Conservation (phyloP, 2,329 filamentous ascomycete species). For the Didymella sp. region DNA sequence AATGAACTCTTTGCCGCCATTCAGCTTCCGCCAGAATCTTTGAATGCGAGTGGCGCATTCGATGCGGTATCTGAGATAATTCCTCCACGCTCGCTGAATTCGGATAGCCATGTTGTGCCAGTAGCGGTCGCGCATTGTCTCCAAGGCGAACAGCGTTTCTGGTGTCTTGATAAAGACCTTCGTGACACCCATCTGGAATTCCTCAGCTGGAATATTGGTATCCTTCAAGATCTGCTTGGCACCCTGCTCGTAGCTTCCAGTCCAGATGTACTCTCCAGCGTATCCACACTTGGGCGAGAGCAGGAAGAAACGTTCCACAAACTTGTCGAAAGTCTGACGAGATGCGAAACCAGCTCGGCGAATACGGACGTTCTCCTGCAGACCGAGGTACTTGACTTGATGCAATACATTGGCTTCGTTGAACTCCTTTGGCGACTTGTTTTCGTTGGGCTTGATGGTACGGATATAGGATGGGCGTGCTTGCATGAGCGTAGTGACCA, state of each 20-base stretch:
- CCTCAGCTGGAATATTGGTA: slow-evolving; percentile 91
- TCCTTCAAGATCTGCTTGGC: slow-evolving; percentile 94
- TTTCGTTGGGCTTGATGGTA: slow-evolving; percentile 99
- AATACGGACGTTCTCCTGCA: slow-evolving; percentile 99
- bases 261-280: slow-evolving; percentile 96
- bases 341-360: slow-evolving; percentile 96
- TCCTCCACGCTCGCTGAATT: slow-evolving; percentile 96
- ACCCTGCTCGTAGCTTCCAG: slow-evolving; percentile 83
- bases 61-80: slow-evolving; percentile 88
- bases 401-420: slow-evolving; percentile 91
- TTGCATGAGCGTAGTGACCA: slow-evolving; percentile 96
- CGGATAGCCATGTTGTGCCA: slow-evolving; percentile 99
- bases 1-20: slow-evolving; percentile 86
- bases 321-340: slow-evolving; percentile 96
- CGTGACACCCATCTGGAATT: slow-evolving; percentile 95
- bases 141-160: slow-evolving; percentile 93
- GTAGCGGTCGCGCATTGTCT: slow-evolving; percentile 97
- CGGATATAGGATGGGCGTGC: slow-evolving; percentile 97
- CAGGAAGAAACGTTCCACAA: slow-evolving; percentile 95
- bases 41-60: slow-evolving; percentile 96
- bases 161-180: slow-evolving; percentile 99
- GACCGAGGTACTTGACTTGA: slow-evolving; percentile 97
- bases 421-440: slow-evolving; percentile 94
- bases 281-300: slow-evolving; percentile 94
- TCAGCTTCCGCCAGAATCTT: slow-evolving; percentile 93